Conservation (phyloP, 768 basidiomycete species). For the Sistotremastrum suecicum region DNA sequence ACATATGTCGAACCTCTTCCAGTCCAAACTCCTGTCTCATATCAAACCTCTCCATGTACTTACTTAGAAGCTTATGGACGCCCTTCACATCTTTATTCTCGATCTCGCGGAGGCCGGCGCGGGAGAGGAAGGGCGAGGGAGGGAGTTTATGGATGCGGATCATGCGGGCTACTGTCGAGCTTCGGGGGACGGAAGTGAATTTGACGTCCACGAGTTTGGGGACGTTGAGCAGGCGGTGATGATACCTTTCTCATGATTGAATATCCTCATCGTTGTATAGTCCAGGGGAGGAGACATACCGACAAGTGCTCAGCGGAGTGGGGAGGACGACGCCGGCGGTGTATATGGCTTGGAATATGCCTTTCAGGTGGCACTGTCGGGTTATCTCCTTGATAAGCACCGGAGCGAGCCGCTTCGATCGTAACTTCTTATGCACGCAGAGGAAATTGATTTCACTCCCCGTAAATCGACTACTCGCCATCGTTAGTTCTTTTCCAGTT, state of each 20-base stretch:
- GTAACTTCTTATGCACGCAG: conserved; percentile 93
- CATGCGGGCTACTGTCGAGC: conserved; percentile 86
- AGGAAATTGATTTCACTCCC: conserved; percentile 94
- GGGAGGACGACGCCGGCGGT: conserved; percentile 90
- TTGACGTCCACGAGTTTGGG: conserved; percentile 82
- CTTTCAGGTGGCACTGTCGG: conserved; percentile 75
- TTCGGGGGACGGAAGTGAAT: conserved; percentile 79
- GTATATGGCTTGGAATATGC: conserved; percentile 94
- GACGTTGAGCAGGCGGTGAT: conserved; percentile 83
- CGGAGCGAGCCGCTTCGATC: conserved; percentile 88
- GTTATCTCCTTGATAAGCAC: conserved; percentile 98
- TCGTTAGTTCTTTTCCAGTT: conserved; percentile 1
- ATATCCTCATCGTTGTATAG: no score
- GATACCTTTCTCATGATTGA: conserved; percentile 46
- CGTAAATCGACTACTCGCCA: conserved; percentile 38
- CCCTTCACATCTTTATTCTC: conserved; percentile 59
- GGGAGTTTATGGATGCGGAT: conserved; percentile 62
- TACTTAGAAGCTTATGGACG: conserved; percentile 54
- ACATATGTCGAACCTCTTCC: conserved; percentile 77
- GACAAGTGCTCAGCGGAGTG: conserved; percentile 80
- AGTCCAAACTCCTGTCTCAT: conserved; percentile 60
- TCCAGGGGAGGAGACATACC: conserved; percentile 26
- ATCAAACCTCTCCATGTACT: conserved; percentile 78
- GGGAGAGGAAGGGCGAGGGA: conserved; percentile 25
- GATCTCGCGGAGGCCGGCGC: conserved; percentile 73